Evolutionary conservation across 73 alveolate species (phyloP).

Genomic region (Tetrahymena malaccensis): DNA sequence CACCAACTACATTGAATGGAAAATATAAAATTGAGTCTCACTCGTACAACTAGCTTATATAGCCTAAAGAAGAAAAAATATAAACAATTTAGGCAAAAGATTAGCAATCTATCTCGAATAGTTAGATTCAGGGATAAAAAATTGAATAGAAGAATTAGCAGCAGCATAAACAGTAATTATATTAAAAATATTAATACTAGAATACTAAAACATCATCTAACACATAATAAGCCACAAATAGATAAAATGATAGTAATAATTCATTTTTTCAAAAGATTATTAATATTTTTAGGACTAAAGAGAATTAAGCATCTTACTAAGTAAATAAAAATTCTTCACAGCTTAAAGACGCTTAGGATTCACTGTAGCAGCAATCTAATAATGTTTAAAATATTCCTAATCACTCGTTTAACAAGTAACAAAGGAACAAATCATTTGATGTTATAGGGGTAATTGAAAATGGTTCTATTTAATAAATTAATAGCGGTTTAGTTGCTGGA

Average conservation of each 20-base stretch:
- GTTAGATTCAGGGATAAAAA: neutral
- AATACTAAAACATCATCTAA: neutral
- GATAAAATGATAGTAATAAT: neutral
- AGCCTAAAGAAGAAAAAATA: neutral
- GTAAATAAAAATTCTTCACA: neutral
- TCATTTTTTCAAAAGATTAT: neutral
- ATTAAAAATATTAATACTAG: too few relatives aligned
- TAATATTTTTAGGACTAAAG: neutral
- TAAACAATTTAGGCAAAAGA: too few relatives aligned
- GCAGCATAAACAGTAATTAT: neutral
- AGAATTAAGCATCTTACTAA: neutral
- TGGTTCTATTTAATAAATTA: neutral
- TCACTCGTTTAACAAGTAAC: neutral
- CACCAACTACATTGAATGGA: neutral
- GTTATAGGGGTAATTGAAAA: neutral
- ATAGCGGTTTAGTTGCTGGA: neutral
- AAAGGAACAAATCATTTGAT: neutral
- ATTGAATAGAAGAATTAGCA: neutral
- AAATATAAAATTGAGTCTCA: neutral
- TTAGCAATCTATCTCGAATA: too few relatives aligned
- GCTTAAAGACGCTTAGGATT: neutral
- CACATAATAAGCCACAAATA: neutral
- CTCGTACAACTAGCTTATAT: neutral
- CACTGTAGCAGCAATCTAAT: neutral
- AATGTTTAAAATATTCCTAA: neutral